Evolutionary conservation across 768 basidiomycete genomes (phyloP).

Genomic region (Kondoa subrosea): DNA sequence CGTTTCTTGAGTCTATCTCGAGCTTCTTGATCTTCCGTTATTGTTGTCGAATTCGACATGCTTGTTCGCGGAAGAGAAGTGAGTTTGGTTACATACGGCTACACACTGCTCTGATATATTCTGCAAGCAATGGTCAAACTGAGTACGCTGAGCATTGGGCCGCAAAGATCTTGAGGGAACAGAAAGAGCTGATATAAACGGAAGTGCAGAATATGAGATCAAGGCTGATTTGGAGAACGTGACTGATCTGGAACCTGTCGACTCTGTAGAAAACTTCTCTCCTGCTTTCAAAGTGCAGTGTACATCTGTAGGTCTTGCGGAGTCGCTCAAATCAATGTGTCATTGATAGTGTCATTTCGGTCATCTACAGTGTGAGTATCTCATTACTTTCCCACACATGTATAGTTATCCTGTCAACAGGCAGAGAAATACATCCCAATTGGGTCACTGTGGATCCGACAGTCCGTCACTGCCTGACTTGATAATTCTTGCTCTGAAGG

Average conservation of each 20-base stretch:
- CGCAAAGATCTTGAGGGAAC: too few species aligned
- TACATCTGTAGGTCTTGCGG: background rate
- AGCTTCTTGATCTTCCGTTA: background rate
- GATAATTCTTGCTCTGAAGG: background rate
- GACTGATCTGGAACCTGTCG: conserved; percentile 7
- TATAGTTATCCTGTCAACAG: background rate
- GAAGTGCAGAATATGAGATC: background rate
- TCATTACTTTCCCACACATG: background rate
- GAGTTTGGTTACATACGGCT: background rate
- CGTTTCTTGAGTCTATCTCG: background rate
- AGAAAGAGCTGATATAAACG: too few species aligned
- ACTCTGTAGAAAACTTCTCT: background rate
- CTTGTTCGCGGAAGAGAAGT: background rate
- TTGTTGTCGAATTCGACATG: background rate
- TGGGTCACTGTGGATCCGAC: conserved; percentile 1
- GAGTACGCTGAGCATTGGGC: background rate
- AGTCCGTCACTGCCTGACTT: background rate
- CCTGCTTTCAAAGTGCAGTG: conserved; percentile 1
- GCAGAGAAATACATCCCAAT: conserved; percentile 3
- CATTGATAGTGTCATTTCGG: too few species aligned
- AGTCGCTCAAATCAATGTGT: too few species aligned
- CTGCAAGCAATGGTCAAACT: background rate
- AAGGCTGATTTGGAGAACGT: conserved; percentile 8
- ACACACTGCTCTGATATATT: background rate
- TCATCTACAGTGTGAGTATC: background rate